phyloP scores from a whole-genome alignment of 1,139 yeast genomes.

The Saccharomycopsis crataegensis region DNA sequence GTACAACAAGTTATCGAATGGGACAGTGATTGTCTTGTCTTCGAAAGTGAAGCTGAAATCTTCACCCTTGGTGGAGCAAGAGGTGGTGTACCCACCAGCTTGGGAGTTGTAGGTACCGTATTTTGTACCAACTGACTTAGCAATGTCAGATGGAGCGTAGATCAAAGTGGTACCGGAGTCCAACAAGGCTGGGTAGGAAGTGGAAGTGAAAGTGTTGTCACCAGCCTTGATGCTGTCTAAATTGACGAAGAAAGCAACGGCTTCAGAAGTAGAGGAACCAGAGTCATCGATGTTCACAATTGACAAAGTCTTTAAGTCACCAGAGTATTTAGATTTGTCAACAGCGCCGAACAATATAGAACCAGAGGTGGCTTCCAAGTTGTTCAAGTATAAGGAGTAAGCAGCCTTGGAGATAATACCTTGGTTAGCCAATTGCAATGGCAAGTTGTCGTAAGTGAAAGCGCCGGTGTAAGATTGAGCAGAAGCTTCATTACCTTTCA shows the following conservation, averaged over 20 bases:
- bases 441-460: constrained; percentile 35
- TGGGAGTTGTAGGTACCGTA: constrained; percentile 21
- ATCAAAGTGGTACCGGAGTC: constrained; percentile 33
- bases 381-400: constrained; percentile 48
- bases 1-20: constrained; percentile 25
- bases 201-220: neutral
- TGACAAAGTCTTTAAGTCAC: constrained; percentile 30
- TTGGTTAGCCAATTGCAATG: constrained; percentile 37
- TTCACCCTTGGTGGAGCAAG: constrained; percentile 22
- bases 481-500: constrained; percentile 30
- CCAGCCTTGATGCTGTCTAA: constrained; percentile 15
- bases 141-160: constrained; percentile 17
- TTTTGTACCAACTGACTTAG: constrained; percentile 15
- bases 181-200: constrained; percentile 30
- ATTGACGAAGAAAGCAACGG: constrained; percentile 17
- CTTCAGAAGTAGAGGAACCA: constrained; percentile 2
- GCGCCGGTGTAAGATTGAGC: constrained; percentile 20
- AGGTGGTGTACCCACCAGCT: constrained; percentile 22
- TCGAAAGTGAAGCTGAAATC: constrained; percentile 34
- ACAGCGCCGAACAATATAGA: constrained; percentile 52
- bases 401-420: constrained; percentile 39
- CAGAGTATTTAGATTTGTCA: constrained; percentile 46
- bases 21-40: constrained; percentile 35
- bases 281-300: constrained; percentile 24
- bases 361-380: constrained; percentile 35